phyloP scores from a whole-genome alignment of 192 early-diverging fungal genomes.

The Allomyces macrogynus region DNA sequence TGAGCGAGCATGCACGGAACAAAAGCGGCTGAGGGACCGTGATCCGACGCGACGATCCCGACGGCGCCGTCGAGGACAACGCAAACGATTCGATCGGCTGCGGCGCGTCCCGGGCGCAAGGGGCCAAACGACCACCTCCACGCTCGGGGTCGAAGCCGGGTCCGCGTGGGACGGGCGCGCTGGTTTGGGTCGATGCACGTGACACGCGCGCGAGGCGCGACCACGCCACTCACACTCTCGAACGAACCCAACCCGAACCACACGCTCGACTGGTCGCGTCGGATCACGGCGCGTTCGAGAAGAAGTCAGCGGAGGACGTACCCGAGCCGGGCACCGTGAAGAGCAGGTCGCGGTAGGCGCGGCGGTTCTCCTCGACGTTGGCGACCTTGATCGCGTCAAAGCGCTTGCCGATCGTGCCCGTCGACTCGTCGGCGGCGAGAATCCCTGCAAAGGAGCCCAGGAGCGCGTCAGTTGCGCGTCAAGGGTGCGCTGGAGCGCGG shows the following conservation, averaged over 20 bases:
- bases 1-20: too few species aligned
- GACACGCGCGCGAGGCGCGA: not conserved
- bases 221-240: not conserved
- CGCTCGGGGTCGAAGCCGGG: too few species aligned
- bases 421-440: conserved; percentile 25
- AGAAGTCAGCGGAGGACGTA: not conserved
- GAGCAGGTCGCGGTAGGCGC: conserved; percentile 22
- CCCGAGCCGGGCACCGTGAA: conserved; percentile 13
- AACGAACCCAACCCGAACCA: not conserved
- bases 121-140: too few species aligned
- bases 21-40: too few species aligned
- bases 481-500: too few species aligned
- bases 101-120: not conserved
- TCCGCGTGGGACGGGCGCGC: too few species aligned
- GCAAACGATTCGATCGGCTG: too few species aligned
- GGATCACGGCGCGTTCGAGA: not conserved
- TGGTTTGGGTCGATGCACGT: not conserved
- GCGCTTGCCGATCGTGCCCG: conserved; percentile 23
- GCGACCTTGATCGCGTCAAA: conserved; percentile 17
- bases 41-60: too few species aligned
- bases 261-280: not conserved
- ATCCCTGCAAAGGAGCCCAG: conserved; percentile 7
- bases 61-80: too few species aligned
- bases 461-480: too few species aligned
- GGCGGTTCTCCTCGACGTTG: conserved; percentile 23